Conservation (phyloP, 2,329 filamentous ascomycete species). For the Sphaerulina vaccinii region DNA sequence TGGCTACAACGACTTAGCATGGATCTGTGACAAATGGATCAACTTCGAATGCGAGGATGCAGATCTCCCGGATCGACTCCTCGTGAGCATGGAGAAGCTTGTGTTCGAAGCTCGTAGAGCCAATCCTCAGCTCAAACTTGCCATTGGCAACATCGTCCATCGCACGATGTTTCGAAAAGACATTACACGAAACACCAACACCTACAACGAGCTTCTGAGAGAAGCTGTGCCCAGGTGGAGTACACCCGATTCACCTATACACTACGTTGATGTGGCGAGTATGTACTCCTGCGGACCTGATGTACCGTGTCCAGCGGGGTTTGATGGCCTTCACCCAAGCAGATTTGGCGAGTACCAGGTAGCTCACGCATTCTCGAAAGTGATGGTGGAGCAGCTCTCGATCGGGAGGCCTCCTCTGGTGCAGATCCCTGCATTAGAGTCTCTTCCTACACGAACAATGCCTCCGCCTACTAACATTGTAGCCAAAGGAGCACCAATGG, state of each 20-base stretch:
- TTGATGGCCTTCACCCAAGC: constrained; percentile 48
- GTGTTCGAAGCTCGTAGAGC: constrained; percentile 38
- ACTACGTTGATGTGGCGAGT: constrained; percentile 35
- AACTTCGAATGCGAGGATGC: not conserved
- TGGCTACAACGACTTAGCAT: constrained; percentile 30
- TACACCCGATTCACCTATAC: constrained; percentile 33
- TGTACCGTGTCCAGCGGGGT: constrained; percentile 30
- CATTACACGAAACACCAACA: constrained; percentile 20
- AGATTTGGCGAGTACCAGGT: constrained; percentile 45
- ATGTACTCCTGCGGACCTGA: constrained; percentile 36
- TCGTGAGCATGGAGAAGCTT: constrained; percentile 22
- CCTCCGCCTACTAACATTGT: constrained; percentile 2
- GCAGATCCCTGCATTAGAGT: not conserved
- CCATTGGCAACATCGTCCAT: constrained; percentile 24
- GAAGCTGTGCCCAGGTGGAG: constrained; percentile 31
- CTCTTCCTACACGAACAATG: not conserved
- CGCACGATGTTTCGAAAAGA: constrained; percentile 23
- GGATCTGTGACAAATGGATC: constrained; percentile 19
- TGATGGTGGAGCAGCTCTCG: not conserved
- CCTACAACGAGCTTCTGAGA: constrained; percentile 24
- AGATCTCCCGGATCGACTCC: not conserved
- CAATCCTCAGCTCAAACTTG: constrained; percentile 26
- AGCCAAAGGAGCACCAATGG: constrained; percentile 3
- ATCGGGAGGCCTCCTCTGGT: not conserved
- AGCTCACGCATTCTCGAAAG: constrained; percentile 41